Evolutionary conservation across 1,284 basidiomycete species (phyloP), one percentile per base, ranked within the genome.

Genomic region (Ustilago cynodontis): DNA sequence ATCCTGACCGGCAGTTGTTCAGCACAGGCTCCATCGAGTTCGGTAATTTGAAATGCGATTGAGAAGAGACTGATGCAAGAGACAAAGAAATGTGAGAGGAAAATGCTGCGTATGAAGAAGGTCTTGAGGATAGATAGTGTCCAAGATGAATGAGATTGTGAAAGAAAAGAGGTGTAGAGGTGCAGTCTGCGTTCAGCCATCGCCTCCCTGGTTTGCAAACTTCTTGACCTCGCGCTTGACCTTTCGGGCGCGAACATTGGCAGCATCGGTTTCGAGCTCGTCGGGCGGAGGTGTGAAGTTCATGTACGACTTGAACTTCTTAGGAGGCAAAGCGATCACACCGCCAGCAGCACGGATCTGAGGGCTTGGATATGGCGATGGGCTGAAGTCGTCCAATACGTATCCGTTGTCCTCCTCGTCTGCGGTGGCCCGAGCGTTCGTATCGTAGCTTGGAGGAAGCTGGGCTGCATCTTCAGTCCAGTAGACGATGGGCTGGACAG

Each of bases 251-350:
- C 79, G 59, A 4, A 80, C 59, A 18, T 58, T 51, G 37, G 49
- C 47, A 6, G 62, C 60, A n/a, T 78, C 71, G 41, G 53, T 35
- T 29, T 82, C 79, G 28, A 80, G 45, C 77, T 80, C 79, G 62
- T 83, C 81, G 16, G 71, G 62, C 4, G 82, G 80, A 0, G 80
- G 80, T 10, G 80, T 78, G 24, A 83, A 83, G 65, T 77, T 77
- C 82, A 83, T 82, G 37, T 62, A 82, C 26, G 64, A 55, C 65
- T 78, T 78, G 6, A 66, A 71, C 67, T 82, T 82, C 57, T 58
- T 71, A n/a, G 74, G 49, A 14, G 71, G 73, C 63, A 79, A 31
- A 11, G 63, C 57, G 14, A 69, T 61, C 28, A 41, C 63, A 50
- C 67, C 61, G 37, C 67, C 77, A 0, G 78, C 69, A 41, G 69